Base-by-base conservation (phyloP, 202 grass and related monocot genomes). In the Panicum virgatum region DNA sequence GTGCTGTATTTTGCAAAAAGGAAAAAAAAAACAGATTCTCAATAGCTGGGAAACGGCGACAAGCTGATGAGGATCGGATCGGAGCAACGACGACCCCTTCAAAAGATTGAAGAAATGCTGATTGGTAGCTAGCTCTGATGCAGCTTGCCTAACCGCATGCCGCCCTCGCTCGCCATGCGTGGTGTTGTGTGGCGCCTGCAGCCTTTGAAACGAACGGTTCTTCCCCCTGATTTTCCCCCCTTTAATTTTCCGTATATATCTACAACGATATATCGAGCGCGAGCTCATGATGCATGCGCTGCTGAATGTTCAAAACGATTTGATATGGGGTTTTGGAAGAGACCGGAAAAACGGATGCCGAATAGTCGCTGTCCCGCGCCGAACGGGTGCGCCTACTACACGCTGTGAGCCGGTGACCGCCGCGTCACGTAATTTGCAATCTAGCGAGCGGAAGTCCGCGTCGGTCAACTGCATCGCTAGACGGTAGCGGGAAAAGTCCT, bases 271-370 rank as follows among this genome's bases (percentile, higher is more conserved):
- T 34, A 4, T 3, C 32, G 32, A 34, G 32, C 2, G 32, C 32
- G 32, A 30, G 30, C 30, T 30, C 32, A 34, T n/a, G n/a, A n/a
- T n/a, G n/a, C n/a, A n/a, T 4, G 2, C 32, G 32, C 6, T 1
- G 80, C 82, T 58, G 72, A 48, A 82, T 36, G 25, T 78, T 82
- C 83, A 82, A 18, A 59, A 56, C 62, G 82, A 89, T 82, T 77
- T 82, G 78, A 85, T 72, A 66, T 23, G 65, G 45, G 2, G 72
- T 68, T 22, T 82, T 82, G 78, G 82, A 85, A 82, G 72, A 29
- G 83, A 82, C 50, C 66, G 72, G 72, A 86, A 86, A 86, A 88
- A 83, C 22, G 61, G 48, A 12, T 5, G 48, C 37, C 19, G 78
- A 78, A 52, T 56, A 26, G 84, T 86, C 84, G 16, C 60, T 75